Evolutionary conservation across 2,329 filamentous ascomycete species (phyloP), one percentile per base, ranked within the genome.

Genomic region (Septoria petroselini): DNA sequence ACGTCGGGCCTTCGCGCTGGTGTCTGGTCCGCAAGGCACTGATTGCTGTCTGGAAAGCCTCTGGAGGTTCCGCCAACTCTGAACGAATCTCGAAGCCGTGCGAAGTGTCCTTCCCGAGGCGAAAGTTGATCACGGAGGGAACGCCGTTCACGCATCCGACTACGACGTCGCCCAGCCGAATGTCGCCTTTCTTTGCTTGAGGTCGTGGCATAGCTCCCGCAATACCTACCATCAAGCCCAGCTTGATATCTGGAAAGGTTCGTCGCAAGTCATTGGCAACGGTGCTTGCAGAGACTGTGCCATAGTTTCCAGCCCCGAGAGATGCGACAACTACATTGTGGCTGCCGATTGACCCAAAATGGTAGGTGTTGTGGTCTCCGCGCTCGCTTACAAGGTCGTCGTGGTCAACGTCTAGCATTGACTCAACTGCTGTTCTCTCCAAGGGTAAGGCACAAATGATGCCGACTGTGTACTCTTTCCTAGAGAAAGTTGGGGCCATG

Each of bases 81-180:
- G 3, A 9, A 3, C n/a, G 12, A 15, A 5, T 18, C n/a, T n/a
- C 41, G 5, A 15, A 18, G 4, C 8, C 27, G 17, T 21, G 25
- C 5, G 2, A 4, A 1, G 42, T 49, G 1, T 31, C 41, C 31
- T 64, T 65, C 5, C 53, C 55, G 2, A 61, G 35, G 30, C 63
- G 59, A 30, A 62, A 62, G 27, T 66, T 59, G 4, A 63, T 46
- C 0, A 66, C 60, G 4, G 31, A 34, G 5, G 31, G 31, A 5
- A 34, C 12, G 3, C 62, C 62, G 1, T 56, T 60, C 18, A 23
- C 41, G 2, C 19, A 40, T 0, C 41, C 49, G 7, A 66, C 55
- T 1, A 61, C 58, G 11, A 66, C 41, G 34, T 65, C 63, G 1
- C 63, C 64, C 4, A 66, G 59, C 1, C 59, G 57, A 6, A 66